Percentiles rank a stretch among this genome's conserved stretches.
Evolutionary conservation across 176 grass and related monocot genomes (phyloP).

Genomic region (Zea luxurians): DNA sequence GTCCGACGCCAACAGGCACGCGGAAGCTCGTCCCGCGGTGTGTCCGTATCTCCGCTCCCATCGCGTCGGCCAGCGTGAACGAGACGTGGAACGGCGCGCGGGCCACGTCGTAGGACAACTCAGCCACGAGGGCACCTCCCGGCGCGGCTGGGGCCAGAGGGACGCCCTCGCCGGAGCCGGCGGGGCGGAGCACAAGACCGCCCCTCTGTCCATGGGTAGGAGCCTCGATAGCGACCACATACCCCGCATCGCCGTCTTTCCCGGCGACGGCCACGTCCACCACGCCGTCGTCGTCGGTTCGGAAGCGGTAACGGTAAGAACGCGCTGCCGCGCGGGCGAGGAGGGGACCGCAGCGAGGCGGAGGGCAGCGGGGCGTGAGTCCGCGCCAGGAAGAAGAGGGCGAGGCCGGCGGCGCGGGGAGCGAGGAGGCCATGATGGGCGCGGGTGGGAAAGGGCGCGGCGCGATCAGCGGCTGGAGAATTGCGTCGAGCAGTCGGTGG

Average conservation of each 20-base stretch:
- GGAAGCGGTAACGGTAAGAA: constrained; percentile 45
- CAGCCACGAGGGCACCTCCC: constrained; percentile 18
- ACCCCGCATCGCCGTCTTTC: constrained; percentile 29
- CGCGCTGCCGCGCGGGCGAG: constrained; percentile 20
- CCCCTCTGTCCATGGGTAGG: not conserved
- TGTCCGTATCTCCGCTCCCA: constrained; percentile 56
- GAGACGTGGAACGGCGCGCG: constrained; percentile 74
- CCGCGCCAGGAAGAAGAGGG: constrained; percentile 1
- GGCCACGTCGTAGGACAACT: constrained; percentile 48
- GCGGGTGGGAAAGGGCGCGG: not conserved
- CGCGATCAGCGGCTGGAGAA: constrained; percentile 40
- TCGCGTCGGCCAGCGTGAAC: constrained; percentile 56
- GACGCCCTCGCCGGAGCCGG: constrained; percentile 24
- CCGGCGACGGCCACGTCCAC: constrained; percentile 46
- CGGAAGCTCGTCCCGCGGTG: constrained; percentile 63
- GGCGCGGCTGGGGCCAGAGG: not conserved
- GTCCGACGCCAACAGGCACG: constrained; percentile 73
- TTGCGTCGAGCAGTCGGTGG: constrained; percentile 38
- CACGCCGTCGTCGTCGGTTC: constrained; percentile 52
- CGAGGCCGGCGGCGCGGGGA: constrained; percentile 28
- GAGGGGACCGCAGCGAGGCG: not conserved
- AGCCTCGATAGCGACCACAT: constrained; percentile 44
- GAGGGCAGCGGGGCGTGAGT: not conserved
- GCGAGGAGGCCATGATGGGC: constrained; percentile 35
- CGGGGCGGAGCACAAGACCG: constrained; percentile 37